Conservation (phyloP, 768 basidiomycete genomes). For the Hypholoma fasciculare region DNA sequence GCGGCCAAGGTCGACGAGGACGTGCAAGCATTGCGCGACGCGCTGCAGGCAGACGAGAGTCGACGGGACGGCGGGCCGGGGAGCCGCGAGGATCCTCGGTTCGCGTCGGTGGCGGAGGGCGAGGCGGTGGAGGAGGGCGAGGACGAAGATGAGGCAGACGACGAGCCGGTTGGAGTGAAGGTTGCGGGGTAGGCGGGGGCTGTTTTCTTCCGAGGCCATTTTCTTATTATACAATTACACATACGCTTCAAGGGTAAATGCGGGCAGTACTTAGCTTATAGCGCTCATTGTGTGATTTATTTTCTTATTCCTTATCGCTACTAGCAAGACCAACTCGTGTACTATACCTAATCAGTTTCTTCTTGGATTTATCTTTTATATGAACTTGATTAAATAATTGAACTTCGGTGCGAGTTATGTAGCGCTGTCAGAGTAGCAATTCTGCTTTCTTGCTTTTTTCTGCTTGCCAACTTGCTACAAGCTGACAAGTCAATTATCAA, state of each 20-base stretch:
- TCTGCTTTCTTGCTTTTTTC: background rate
- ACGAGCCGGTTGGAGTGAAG: slow-evolving; percentile 29
- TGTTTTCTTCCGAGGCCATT: too few relatives aligned
- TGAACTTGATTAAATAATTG: background rate
- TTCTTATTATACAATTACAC: background rate
- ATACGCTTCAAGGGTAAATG: too few relatives aligned
- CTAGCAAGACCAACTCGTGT: background rate
- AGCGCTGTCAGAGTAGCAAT: too few relatives aligned
- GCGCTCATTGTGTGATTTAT: too few relatives aligned
- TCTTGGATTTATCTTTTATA: background rate
- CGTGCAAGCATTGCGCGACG: slow-evolving; percentile 77
- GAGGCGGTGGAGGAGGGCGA: slow-evolving; percentile 29
- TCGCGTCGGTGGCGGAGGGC: slow-evolving; percentile 22
- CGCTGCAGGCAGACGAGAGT: slow-evolving; percentile 71
- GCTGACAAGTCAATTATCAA: background rate
- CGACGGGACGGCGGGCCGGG: slow-evolving; percentile 35
- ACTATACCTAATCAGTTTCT: background rate
- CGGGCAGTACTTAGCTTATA: too few relatives aligned
- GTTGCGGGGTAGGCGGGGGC: slow-evolving; percentile 27
- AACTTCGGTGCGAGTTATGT: too few relatives aligned
- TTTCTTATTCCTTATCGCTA: too few relatives aligned
- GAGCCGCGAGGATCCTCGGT: slow-evolving; percentile 26
- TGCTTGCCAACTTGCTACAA: background rate
- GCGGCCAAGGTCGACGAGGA: slow-evolving; percentile 85
- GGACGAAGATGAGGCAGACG: slow-evolving; percentile 28